Evolutionary conservation across 805 yeast genomes (phyloP).

Genomic region (Pichia rugopelliculosa): DNA sequence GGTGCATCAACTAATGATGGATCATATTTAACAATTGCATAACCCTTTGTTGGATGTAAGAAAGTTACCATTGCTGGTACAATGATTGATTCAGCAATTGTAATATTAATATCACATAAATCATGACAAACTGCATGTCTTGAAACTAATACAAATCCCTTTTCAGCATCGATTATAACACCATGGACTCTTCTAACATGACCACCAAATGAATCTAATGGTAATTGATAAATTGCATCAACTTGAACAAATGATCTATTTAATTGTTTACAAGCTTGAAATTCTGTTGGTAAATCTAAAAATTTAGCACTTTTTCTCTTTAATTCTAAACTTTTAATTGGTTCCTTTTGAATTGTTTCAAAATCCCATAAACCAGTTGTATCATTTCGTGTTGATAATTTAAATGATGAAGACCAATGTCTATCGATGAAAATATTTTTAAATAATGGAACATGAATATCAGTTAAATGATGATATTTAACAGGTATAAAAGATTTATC

Average conservation of each 20-base stretch:
- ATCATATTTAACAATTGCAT: slow-evolving; percentile 77
- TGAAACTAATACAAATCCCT: slow-evolving; percentile 75
- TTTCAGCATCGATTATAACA: slow-evolving; percentile 69
- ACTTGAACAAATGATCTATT: slow-evolving; percentile 69
- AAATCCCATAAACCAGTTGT: slow-evolving; percentile 51
- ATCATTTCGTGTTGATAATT: slow-evolving; percentile 57
- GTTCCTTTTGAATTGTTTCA: slow-evolving; percentile 46
- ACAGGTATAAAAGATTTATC: slow-evolving; percentile 67
- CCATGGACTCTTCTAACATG: slow-evolving; percentile 63
- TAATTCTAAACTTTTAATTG: slow-evolving; percentile 47
- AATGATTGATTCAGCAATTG: slow-evolving; percentile 79
- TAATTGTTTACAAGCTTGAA: slow-evolving; percentile 45
- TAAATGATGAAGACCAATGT: slow-evolving; percentile 73
- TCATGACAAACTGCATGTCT: slow-evolving; percentile 80
- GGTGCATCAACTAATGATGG: slow-evolving; percentile 67
- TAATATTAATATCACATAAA: slow-evolving; percentile 62
- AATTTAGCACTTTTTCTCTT: slow-evolving; percentile 60
- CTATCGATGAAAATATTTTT: slow-evolving; percentile 70
- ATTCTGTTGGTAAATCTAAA: slow-evolving; percentile 58
- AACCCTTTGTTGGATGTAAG: slow-evolving; percentile 81
- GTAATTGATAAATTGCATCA: slow-evolving; percentile 53
- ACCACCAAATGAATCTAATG: slow-evolving; percentile 69
- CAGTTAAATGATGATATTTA: slow-evolving; percentile 69
- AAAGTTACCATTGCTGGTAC: slow-evolving; percentile 77
- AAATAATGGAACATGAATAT: slow-evolving; percentile 65